Percentiles rank a stretch among this genome's conserved stretches.
These are phyloP conservation scores for Phlebiopsis gigantea DNA, from an alignment of 768 basidiomycete species.

Conservation along the genomic window DNA sequence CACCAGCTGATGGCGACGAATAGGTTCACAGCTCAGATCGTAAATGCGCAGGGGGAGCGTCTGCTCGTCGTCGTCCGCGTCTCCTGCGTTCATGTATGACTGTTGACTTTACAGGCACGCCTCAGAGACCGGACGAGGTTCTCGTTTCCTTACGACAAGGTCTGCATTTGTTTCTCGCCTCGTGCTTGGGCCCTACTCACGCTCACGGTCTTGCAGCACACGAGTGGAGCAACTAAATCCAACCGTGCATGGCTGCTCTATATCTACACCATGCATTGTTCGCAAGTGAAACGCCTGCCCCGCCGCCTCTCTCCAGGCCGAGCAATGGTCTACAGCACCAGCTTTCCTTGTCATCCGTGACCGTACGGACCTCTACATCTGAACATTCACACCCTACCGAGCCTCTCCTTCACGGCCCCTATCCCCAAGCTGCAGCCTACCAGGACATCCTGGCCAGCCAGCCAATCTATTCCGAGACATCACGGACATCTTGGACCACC, in stretches of 20 bases:
- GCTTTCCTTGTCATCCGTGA: constrained; percentile 26
- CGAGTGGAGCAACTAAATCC: background rate
- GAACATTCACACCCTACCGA: constrained; percentile 28
- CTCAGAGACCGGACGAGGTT: background rate
- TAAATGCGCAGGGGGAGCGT: background rate
- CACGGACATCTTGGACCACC: constrained; percentile 25
- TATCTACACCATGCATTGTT: constrained; percentile 54
- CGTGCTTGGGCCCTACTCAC: no score
- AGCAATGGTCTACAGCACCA: constrained; percentile 18
- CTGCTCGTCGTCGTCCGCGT: background rate
- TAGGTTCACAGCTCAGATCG: background rate
- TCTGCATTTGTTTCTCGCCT: no score
- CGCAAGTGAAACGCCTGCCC: constrained; percentile 21
- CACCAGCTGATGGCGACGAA: constrained; percentile 7
- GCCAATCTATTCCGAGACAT: constrained; percentile 36
- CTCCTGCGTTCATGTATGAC: background rate
- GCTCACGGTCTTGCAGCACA: no score
- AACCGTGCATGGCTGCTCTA: constrained; percentile 47
- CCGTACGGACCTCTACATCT: constrained; percentile 23
- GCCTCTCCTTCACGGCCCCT: constrained; percentile 23
- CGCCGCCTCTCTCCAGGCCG: constrained; percentile 9
- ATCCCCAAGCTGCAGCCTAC: constrained; percentile 26
- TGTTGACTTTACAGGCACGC: constrained; percentile 1
- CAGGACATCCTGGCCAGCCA: constrained; percentile 33
- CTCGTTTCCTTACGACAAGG: no score